Evolutionary conservation across 2,329 filamentous ascomycete genomes (phyloP).

Genomic region (Helicocarpus griseus): DNA sequence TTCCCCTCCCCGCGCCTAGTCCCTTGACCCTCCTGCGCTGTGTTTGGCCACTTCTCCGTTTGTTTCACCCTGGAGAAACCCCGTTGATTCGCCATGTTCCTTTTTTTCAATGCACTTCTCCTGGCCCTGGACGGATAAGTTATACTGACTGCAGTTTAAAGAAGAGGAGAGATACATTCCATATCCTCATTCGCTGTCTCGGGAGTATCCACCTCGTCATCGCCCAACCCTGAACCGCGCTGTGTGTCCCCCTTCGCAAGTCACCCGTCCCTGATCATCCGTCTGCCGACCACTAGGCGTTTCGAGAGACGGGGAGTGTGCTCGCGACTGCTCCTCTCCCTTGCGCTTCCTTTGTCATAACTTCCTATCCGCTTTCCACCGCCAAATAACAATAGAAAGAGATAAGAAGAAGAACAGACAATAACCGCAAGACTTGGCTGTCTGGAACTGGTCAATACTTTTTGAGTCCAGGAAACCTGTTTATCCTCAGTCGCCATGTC

Average conservation of each 20-base stretch:
- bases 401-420: background rate
- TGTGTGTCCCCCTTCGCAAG: background rate
- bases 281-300: background rate
- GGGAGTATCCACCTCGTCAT: conserved; percentile 1
- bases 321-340: background rate
- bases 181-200: background rate
- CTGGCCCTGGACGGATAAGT: background rate
- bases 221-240: background rate
- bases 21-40: background rate
- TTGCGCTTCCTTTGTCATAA: background rate
- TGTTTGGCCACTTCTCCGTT: background rate
- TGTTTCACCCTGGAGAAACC: background rate
- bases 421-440: background rate
- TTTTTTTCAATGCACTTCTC: background rate
- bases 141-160: background rate
- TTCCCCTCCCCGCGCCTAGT: background rate
- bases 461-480: background rate
- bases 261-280: background rate
- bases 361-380: background rate
- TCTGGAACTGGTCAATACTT: background rate
- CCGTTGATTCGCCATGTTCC: background rate
- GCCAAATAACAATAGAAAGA: background rate
- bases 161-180: background rate
- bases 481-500: conserved; percentile 11
- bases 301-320: background rate